These are phyloP conservation scores for Lodderomyces beijingensis DNA, from an alignment of 1,139 yeast genomes.

Conservation along the genomic window DNA sequence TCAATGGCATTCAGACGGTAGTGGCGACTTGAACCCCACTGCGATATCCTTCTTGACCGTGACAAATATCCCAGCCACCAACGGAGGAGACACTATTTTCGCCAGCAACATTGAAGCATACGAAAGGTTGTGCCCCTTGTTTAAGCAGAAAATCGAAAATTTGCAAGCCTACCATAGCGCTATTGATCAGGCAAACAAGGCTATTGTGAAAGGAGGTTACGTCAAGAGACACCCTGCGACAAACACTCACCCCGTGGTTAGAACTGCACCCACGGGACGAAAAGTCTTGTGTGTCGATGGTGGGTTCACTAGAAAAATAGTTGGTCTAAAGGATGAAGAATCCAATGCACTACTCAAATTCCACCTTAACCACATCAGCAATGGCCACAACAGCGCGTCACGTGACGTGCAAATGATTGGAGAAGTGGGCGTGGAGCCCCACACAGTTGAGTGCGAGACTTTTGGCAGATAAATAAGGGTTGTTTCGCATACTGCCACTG, in stretches of 20 bases:
- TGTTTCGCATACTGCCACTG: slow-evolving; percentile 57
- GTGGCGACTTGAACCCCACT: slow-evolving; percentile 71
- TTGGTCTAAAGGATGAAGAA: slow-evolving; percentile 63
- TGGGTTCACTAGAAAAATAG: slow-evolving; percentile 58
- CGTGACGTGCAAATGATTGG: no score
- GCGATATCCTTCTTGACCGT: slow-evolving; percentile 59
- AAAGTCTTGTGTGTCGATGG: slow-evolving; percentile 57
- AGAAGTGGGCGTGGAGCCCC: slow-evolving; percentile 42
- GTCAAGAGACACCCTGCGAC: slow-evolving; percentile 61
- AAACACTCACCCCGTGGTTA: slow-evolving; percentile 60
- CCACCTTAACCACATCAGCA: slow-evolving; percentile 47
- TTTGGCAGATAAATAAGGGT: slow-evolving; percentile 79
- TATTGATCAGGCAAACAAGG: slow-evolving; percentile 58
- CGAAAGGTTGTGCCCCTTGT: slow-evolving; percentile 59
- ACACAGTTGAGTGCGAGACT: slow-evolving; percentile 53
- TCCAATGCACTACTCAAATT: slow-evolving; percentile 52
- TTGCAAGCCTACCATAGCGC: slow-evolving; percentile 66
- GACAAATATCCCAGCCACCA: slow-evolving; percentile 57
- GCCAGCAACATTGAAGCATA: slow-evolving; percentile 64
- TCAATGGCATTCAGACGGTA: slow-evolving; percentile 65
- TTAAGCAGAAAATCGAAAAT: slow-evolving; percentile 52
- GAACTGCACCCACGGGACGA: slow-evolving; percentile 65
- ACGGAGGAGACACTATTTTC: slow-evolving; percentile 79
- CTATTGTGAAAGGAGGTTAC: slow-evolving; percentile 51
- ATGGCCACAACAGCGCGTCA: slow-evolving; percentile 33